These are phyloP conservation scores for Leishmania braziliensis DNA, from an alignment of 208 protist genomes.

Conservation along the genomic window DNA sequence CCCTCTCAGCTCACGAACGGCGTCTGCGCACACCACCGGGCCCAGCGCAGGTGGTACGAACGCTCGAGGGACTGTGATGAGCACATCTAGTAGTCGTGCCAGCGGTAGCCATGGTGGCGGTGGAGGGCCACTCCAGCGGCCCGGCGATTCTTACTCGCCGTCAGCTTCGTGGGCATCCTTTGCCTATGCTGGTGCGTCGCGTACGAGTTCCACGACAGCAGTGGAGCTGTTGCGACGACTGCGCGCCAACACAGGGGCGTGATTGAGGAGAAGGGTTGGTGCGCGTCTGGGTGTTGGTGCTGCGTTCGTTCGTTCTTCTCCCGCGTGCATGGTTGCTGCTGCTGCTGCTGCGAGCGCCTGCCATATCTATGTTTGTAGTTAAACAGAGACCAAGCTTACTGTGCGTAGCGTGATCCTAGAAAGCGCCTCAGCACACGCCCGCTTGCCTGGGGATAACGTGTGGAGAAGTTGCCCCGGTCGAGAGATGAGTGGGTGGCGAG, in stretches of 20 bases:
- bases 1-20: slow-evolving; percentile 3
- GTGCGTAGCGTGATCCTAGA: background rate
- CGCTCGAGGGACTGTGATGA: background rate
- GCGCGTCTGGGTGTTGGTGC: background rate
- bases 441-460: background rate
- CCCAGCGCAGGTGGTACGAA: background rate
- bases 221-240: slow-evolving; percentile 33
- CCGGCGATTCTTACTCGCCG: background rate
- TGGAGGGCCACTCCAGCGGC: background rate
- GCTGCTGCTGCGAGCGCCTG: background rate
- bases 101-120: background rate
- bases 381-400: background rate
- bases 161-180: slow-evolving; percentile 1
- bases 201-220: slow-evolving; percentile 16
- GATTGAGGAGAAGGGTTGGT: background rate
- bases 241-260: slow-evolving; percentile 22
- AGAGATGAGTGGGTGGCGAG: background rate
- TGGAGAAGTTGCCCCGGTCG: background rate
- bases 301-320: background rate
- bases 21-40: background rate
- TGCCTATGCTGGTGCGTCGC: background rate
- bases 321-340: background rate
- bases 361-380: background rate
- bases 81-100: background rate
- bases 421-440: background rate